Evolutionary conservation across 225 moss, liverwort and hornwort genomes (phyloP).

Genomic region (Marchantia paleacea): DNA sequence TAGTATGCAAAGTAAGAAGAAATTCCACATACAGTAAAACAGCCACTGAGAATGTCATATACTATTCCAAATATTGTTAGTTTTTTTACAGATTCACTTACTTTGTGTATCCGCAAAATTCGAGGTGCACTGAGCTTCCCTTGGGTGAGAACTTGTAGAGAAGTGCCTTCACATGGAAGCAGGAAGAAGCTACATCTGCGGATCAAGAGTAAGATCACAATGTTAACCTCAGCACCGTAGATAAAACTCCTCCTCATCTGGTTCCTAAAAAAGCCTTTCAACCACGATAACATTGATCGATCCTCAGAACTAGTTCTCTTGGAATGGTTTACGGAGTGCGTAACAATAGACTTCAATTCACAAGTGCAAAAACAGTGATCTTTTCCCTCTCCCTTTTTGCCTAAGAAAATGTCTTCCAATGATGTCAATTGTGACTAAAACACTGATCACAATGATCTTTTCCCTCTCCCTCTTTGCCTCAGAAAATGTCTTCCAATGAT

Average conservation of each 20-base stretch:
- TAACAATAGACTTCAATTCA: too few relatives aligned
- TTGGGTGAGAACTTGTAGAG: slow-evolving; percentile 71
- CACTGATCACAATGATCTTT: not conserved
- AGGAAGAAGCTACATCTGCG: slow-evolving; percentile 87
- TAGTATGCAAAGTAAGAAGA: not conserved
- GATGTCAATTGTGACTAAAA: not conserved
- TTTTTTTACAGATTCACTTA: slow-evolving; percentile 21
- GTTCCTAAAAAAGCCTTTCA: too few relatives aligned
- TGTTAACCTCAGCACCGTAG: too few relatives aligned
- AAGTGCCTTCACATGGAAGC: slow-evolving; percentile 78
- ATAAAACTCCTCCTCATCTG: too few relatives aligned
- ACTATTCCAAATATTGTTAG: not conserved
- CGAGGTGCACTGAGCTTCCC: slow-evolving; percentile 88
- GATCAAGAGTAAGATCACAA: too few relatives aligned
- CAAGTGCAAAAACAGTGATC: too few relatives aligned
- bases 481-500: not conserved
- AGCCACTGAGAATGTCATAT: not conserved
- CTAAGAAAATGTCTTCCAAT: too few relatives aligned
- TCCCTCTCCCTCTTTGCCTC: too few relatives aligned
- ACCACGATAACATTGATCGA: too few relatives aligned
- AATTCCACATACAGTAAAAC: not conserved
- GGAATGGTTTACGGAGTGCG: too few relatives aligned
- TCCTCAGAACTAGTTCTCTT: too few relatives aligned
- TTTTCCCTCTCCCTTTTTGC: too few relatives aligned
- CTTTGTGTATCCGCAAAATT: slow-evolving; percentile 96